Evolutionary conservation across 192 early-diverging fungal species (phyloP).

Genomic region (Entomortierella lignicola): DNA sequence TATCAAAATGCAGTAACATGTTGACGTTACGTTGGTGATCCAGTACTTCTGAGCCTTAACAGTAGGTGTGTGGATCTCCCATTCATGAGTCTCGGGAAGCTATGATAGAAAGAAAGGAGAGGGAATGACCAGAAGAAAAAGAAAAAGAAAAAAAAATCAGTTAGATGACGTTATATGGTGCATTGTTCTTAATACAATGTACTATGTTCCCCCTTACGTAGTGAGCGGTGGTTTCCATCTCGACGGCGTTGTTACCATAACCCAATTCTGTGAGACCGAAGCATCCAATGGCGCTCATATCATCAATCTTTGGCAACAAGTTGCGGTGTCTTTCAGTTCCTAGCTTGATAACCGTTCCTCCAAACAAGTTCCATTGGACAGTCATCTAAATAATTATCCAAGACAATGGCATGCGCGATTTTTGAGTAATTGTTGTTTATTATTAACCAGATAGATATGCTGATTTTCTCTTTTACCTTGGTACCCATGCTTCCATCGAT

Average conservation of each 20-base stretch:
- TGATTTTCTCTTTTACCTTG: constrained; percentile 55
- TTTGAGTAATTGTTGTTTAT: no score
- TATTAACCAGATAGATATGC: no score
- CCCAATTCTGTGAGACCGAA: constrained; percentile 84
- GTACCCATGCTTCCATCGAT: constrained; percentile 79
- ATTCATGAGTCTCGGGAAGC: constrained; percentile 67
- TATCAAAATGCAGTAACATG: no score
- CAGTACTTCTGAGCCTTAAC: constrained; percentile 81
- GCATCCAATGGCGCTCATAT: constrained; percentile 75
- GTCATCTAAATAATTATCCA: no score
- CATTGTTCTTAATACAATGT: neutral
- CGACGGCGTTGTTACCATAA: constrained; percentile 85
- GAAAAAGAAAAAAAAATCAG: neutral
- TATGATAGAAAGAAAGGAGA: neutral
- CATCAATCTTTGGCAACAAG: constrained; percentile 71
- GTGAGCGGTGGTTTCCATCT: constrained; percentile 80
- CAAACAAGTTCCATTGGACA: constrained; percentile 54
- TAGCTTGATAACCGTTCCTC: constrained; percentile 74
- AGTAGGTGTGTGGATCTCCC: constrained; percentile 80
- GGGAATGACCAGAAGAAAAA: neutral
- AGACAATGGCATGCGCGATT: no score
- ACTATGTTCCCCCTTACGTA: constrained; percentile 57
- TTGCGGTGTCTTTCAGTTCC: constrained; percentile 79
- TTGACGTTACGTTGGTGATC: constrained; percentile 89
- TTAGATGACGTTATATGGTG: no score